Conservation (phyloP, 78 protist species). For the Reticulomyxa filosa region DNA sequence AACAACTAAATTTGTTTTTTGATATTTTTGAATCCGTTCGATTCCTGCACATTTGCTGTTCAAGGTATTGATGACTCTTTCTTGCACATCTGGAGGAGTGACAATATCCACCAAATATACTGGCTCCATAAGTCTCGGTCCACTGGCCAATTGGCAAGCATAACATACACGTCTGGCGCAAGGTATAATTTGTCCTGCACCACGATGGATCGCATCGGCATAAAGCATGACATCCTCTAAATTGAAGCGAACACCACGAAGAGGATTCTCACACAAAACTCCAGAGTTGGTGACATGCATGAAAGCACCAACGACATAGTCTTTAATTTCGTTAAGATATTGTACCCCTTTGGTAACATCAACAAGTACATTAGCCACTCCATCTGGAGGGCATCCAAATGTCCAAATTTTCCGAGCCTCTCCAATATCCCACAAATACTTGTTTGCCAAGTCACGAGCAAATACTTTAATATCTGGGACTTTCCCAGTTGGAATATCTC, state of each 20-base stretch:
- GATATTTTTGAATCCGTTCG: conserved; percentile 48
- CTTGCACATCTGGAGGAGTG: conserved; percentile 54
- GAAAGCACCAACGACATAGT: conserved; percentile 69
- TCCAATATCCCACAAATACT: conserved; percentile 16
- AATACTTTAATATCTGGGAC: no score
- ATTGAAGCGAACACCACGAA: conserved; percentile 81
- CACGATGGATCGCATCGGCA: conserved; percentile 97
- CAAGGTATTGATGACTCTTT: conserved; percentile 72
- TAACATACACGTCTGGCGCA: conserved; percentile 5
- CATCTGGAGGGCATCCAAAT: conserved; percentile 11
- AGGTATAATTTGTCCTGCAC: conserved; percentile 38
- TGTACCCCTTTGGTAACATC: conserved; percentile 55
- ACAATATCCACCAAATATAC: conserved; percentile 69
- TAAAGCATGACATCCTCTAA: conserved; percentile 78
- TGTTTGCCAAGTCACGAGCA: no score
- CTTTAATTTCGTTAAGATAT: conserved; percentile 89
- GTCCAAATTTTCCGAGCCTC: conserved; percentile 20
- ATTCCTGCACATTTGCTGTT: conserved; percentile 75
- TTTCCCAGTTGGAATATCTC: no score
- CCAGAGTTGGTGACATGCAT: conserved; percentile 18
- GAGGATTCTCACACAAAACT: conserved; percentile 71
- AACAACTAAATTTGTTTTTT: neutral
- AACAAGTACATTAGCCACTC: conserved; percentile 38
- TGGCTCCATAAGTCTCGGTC: conserved; percentile 16
- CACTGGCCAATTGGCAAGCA: conserved; percentile 13